phyloP scores from a whole-genome alignment of 2,329 filamentous ascomycete species.

The Amphichorda felina region DNA sequence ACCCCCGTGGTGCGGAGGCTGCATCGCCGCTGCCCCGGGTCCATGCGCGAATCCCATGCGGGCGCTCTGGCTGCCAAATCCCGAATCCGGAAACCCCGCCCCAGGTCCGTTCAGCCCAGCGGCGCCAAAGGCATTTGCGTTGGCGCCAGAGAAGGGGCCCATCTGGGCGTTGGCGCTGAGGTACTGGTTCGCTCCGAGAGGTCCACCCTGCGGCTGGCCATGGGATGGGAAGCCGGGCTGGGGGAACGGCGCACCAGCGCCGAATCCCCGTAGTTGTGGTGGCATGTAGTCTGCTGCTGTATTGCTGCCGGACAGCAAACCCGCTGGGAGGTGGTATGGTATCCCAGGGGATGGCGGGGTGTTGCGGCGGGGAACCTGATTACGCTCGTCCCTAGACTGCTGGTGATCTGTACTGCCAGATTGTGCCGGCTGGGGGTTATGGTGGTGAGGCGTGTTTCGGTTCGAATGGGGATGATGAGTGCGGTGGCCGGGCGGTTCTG shows the following conservation, averaged over 20 bases:
- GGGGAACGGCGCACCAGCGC: constrained; percentile 26
- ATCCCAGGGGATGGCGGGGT: too few relatives aligned
- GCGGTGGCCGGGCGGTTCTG: too few relatives aligned
- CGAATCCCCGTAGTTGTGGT: constrained; percentile 25
- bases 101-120: constrained; percentile 44
- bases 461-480: too few relatives aligned
- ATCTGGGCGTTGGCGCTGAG: constrained; percentile 55
- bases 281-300: constrained; percentile 15
- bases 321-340: too few relatives aligned
- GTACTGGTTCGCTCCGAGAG: constrained; percentile 59
- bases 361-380: too few relatives aligned
- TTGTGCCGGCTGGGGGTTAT: too few relatives aligned
- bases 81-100: constrained; percentile 52
- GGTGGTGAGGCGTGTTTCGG: too few relatives aligned
- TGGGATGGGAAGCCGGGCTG: constrained; percentile 40
- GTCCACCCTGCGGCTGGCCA: constrained; percentile 35
- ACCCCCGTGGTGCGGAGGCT: constrained; percentile 44
- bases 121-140: constrained; percentile 43
- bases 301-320: too few relatives aligned
- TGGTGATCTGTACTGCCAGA: too few relatives aligned
- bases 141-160: constrained; percentile 50
- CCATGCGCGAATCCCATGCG: constrained; percentile 74
- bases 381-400: too few relatives aligned
- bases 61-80: constrained; percentile 76
- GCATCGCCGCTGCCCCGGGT: constrained; percentile 40